Conservation (phyloP, 129 eudicot species). For the Calendula officinalis region DNA sequence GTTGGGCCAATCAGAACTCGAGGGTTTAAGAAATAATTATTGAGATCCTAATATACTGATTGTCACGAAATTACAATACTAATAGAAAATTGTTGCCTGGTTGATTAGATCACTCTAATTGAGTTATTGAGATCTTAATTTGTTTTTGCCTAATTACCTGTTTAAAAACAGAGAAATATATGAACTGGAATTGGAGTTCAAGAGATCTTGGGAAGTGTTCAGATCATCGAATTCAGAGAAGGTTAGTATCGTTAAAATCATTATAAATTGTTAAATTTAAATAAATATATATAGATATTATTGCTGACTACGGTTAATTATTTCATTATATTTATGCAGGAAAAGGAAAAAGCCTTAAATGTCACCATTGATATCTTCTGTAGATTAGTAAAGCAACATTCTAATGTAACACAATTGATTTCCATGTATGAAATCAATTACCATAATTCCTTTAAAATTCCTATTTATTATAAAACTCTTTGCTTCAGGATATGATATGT, state of each 20-base stretch:
- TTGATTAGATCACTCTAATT: neutral
- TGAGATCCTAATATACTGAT: neutral
- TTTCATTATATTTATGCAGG: slow-evolving; percentile 53
- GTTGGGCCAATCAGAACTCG: neutral
- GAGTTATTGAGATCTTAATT: neutral
- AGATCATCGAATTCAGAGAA: slow-evolving; percentile 86
- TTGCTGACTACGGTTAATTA: slow-evolving; percentile 10
- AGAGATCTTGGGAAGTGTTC: slow-evolving; percentile 97
- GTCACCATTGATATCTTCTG: slow-evolving; percentile 85
- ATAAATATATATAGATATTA: neutral
- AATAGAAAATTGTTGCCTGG: neutral
- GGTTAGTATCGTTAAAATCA: slow-evolving; percentile 35
- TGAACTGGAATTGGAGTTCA: slow-evolving; percentile 91
- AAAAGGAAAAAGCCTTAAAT: slow-evolving; percentile 92
- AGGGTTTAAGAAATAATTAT: slow-evolving; percentile 7
- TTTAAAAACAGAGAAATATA: slow-evolving; percentile 66
- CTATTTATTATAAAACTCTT: neutral
- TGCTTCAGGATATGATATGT: neutral
- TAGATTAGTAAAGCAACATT: slow-evolving; percentile 85
- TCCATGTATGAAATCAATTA: slow-evolving; percentile 56
- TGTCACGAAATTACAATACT: neutral
- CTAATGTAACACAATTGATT: slow-evolving; percentile 73
- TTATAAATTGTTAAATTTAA: neutral
- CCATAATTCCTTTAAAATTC: slow-evolving; percentile 9
- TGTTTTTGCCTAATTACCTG: slow-evolving; percentile 19